These are phyloP conservation scores for Ogataea minuta DNA, from an alignment of 805 yeast genomes.

Conservation along the genomic window DNA sequence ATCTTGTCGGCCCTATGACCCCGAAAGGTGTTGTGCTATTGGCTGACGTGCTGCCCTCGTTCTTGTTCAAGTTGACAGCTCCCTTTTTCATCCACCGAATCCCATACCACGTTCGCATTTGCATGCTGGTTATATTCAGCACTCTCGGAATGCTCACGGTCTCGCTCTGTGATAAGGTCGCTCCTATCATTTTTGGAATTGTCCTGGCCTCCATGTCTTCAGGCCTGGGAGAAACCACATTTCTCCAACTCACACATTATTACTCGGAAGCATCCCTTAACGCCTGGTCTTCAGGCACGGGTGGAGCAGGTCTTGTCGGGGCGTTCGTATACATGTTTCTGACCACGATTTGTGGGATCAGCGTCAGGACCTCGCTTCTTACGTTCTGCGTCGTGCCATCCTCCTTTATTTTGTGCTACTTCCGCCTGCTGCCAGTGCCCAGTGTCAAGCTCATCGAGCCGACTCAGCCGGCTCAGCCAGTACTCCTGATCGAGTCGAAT, in stretches of 20 bases:
- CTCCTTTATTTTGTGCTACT: constrained; percentile 28
- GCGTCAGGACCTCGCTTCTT: constrained; percentile 53
- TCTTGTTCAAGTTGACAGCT: constrained; percentile 63
- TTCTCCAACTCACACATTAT: constrained; percentile 80
- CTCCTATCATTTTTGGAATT: constrained; percentile 60
- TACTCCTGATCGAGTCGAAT: constrained; percentile 18
- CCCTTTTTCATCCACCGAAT: constrained; percentile 76
- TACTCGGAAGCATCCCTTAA: constrained; percentile 58
- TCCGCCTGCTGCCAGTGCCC: constrained; percentile 26
- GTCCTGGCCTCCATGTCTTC: constrained; percentile 77
- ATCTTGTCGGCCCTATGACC: constrained; percentile 74
- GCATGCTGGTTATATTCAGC: constrained; percentile 55
- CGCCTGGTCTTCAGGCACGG: constrained; percentile 94
- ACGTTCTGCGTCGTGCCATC: constrained; percentile 46
- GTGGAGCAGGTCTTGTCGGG: constrained; percentile 91
- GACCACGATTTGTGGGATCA: constrained; percentile 64
- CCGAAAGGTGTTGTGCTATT: constrained; percentile 86
- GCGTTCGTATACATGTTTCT: constrained; percentile 66
- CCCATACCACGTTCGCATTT: constrained; percentile 56
- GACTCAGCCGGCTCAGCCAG: neutral
- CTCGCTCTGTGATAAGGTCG: constrained; percentile 41
- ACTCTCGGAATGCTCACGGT: constrained; percentile 72
- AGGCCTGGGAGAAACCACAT: constrained; percentile 89
- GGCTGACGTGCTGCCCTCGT: constrained; percentile 86
- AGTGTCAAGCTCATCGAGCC: neutral